phyloP scores from a whole-genome alignment of 208 protist genomes.

The Leishmania mexicana region DNA sequence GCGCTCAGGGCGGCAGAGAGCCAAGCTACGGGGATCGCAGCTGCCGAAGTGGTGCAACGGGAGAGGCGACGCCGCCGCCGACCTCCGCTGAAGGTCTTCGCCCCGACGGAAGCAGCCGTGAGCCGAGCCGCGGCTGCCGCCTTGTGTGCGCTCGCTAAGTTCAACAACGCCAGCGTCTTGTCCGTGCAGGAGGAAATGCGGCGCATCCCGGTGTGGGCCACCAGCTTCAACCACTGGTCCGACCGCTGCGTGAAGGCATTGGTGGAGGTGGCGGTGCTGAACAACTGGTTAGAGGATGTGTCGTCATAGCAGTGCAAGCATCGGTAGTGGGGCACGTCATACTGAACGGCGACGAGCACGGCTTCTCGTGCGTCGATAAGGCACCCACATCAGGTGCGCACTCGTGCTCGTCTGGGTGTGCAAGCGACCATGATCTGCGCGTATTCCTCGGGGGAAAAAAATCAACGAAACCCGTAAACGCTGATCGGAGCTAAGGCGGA shows the following conservation, averaged over 20 bases:
- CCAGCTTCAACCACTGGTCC: slow-evolving; percentile 57
- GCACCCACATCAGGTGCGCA: neutral
- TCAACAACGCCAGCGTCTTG: slow-evolving; percentile 48
- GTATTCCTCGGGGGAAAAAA: neutral
- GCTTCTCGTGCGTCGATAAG: neutral
- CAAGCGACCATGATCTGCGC: neutral
- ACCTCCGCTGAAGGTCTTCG: slow-evolving; percentile 9
- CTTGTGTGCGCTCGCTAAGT: slow-evolving; percentile 70
- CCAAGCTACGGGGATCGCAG: neutral
- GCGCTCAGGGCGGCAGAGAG: neutral
- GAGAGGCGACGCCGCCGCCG: neutral
- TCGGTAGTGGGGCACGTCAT: neutral
- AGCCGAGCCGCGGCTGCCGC: slow-evolving; percentile 51
- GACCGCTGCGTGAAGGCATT: slow-evolving; percentile 57
- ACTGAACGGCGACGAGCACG: neutral
- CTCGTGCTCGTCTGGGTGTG: neutral
- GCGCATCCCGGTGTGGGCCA: slow-evolving; percentile 45
- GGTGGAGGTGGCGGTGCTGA: slow-evolving; percentile 72
- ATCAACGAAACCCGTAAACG: neutral
- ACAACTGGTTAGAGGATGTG: slow-evolving; percentile 71
- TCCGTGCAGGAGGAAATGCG: slow-evolving; percentile 72
- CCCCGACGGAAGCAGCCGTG: slow-evolving; percentile 38
- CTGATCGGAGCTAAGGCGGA: neutral
- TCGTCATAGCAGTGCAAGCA: neutral
- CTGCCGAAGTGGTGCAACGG: neutral